Base-by-base conservation (phyloP, 371 early-diverging fungal genomes). In the Actinomortierella wolfii region DNA sequence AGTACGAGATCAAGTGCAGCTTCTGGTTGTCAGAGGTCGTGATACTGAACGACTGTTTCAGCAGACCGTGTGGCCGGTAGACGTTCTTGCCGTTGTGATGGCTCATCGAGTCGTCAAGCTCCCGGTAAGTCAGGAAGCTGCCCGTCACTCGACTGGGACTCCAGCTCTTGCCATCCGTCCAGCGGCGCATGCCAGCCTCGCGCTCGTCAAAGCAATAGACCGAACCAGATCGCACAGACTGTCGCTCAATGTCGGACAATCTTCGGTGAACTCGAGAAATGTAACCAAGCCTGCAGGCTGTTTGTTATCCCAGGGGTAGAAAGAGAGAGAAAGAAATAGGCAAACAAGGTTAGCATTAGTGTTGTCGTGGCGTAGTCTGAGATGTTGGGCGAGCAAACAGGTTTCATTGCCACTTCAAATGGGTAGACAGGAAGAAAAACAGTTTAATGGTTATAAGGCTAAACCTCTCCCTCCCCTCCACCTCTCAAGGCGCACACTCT, bases 161-260 rank as follows among this genome's bases (percentile, higher is more conserved):
- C 95, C 94, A 94, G 46, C 88, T 88, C 48, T 89, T 84, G 14
- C 94, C 94, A 67, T 95, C 96, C 3, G 96, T 95, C 96, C 96
- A 95, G 14, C 95, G 82, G 54, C 90, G 80, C 86, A 95, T 94
- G 0, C 95, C 92, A 2, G 92, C 86, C 63, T 93, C 95, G 20
- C 87, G 83, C 79, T 94, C 94, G 69, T 93, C 92, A 86, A 90
- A 94, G 20, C 92, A 89, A 68, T 92, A 94, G 2, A 94, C 87
- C 0, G 93, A 89, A 0, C 95, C 95, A 4, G 95, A 92, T n/a
- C 83, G 82, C 60, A 95, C 92, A 11, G 80, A 77, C 20, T 78
- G 77, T 42, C 95, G 84, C 67, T 95, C 93, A 53, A 86, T 86
- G 25, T 90, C 89, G 34, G 91, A 83, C 15, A 94, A 81, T 20